Base-by-base conservation (phyloP, 306 rosid species). In the Astragalus glycyphyllos region DNA sequence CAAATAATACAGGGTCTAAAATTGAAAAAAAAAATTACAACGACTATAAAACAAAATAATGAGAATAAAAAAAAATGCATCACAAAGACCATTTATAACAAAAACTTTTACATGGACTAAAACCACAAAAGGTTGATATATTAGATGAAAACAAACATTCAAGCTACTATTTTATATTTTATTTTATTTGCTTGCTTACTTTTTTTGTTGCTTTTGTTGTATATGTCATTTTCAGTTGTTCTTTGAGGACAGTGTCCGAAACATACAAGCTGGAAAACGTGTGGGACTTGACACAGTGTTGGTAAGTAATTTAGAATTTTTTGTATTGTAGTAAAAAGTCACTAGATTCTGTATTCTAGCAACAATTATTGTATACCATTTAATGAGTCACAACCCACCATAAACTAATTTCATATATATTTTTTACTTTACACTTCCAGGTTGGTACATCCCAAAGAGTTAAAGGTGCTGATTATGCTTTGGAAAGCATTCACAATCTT, bases 231-330 rank as follows among this genome's bases (percentile, higher is more conserved):
- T 71, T 67, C 92, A 91, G 99, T 58, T 95, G 78, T 95, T 95
- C 83, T 91, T 95, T 73, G 99, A 95, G 16, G 99, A 95, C 26
- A 95, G 97, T 73, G 92, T 88, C 71, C 85, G 99, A 6, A 95
- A 95, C 84, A 86, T 87, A 71, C 89, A 82, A 85, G 92, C 99
- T 34, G 99, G 96, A 44, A 95, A 95, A 75, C 86, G 84, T 38
- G 96, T 86, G 68, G 99, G 93, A 6, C 96, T 95, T 65, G 80
- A 89, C 78, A 95, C 99, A 2, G 99, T 95, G 72, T 79, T 84
- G 92, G 99, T 95, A 74, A 86, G 91, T 49, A 53, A 37, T 17
- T 42, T 26, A 26, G 54, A 46, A 74, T 31, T 10, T 20, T 76
- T 62, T 62, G 68, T 62, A 11, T 42, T 20, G 17, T 58, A 26